Base-by-base conservation (phyloP, 139 green algal genomes). In the Gonium pectorale region DNA sequence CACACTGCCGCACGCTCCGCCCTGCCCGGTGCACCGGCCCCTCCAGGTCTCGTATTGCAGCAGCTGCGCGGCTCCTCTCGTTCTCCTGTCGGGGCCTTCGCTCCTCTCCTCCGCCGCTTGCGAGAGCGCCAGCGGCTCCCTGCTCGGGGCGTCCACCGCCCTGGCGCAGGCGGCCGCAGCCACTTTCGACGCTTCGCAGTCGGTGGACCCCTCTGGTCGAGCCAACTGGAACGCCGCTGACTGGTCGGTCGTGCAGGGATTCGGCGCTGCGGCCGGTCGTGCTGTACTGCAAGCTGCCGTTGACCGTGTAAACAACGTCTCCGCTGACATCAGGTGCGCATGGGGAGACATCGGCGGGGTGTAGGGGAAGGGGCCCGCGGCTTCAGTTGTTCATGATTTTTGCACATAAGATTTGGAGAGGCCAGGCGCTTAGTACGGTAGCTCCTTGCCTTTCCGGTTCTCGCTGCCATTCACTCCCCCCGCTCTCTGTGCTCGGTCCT, bases 111-210 rank as follows among this genome's bases (percentile, higher is more conserved):
- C 35, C 31, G 49, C 33, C 26, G 38, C 77, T 31, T 83, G 77
- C 59, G n/a, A 43, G 26, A 77, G 43, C 44, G 44, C 31, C n/a
- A 33, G 11, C 46, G 46, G 33, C 41, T 60, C 70, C 5, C 26
- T 59, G 27, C 43, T 83, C 0, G 29, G 31, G 37, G 66, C 66
- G 11, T 31, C 77, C 41, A 21, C 62, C 5, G 19, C 41, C 4
- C 33, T 17, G 41, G 6, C 31, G 7, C 41, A 29, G 27, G 43
- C 41, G 27, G 8, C 68, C 43, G 6, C n/a, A n/a, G n/a, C 43
- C 77, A 51, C 43, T 17, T 83, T 83, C 31, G 77, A 83, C 41
- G 77, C 77, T 6, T 51, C 62, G 0, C 17, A 63, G 54, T 83
- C 77, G 2, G 9, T 19, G 7, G 77, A 83, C 62, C 77, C 77